Conservation (phyloP, 2,329 filamentous ascomycete species). For the Geoglossum cookeanum region DNA sequence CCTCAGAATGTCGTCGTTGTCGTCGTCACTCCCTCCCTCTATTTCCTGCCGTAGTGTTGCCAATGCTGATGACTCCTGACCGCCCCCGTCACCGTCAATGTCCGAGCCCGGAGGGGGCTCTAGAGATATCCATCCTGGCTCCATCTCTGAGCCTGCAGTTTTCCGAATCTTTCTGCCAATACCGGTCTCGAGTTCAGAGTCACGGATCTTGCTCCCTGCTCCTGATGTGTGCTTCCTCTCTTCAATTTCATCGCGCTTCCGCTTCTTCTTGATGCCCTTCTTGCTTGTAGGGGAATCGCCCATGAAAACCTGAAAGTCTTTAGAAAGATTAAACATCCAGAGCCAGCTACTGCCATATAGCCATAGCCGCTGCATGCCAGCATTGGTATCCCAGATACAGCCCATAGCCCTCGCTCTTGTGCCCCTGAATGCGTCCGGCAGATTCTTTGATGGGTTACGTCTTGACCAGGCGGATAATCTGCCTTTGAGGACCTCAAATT, state of each 20-base stretch:
- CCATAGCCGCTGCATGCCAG: conserved; percentile 48
- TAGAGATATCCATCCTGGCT: conserved; percentile 18
- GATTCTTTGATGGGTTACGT: conserved; percentile 54
- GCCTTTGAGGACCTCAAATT: conserved; percentile 63
- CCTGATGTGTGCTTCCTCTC: conserved; percentile 27
- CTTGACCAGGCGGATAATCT: conserved; percentile 70
- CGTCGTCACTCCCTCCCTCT: conserved; percentile 14
- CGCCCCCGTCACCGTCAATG: conserved; percentile 14
- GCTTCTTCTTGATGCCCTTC: conserved; percentile 18
- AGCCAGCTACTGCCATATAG: conserved; percentile 73
- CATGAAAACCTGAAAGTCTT: conserved; percentile 37
- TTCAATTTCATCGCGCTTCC: conserved; percentile 14
- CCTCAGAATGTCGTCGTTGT: conserved; percentile 9
- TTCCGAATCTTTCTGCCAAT: conserved; percentile 29
- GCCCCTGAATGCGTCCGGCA: conserved; percentile 56
- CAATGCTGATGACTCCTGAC: conserved; percentile 15
- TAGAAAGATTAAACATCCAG: conserved; percentile 75
- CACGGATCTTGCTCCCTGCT: conserved; percentile 33
- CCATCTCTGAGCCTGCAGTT: conserved; percentile 22
- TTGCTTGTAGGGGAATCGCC: conserved; percentile 7
- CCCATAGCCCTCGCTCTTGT: conserved; percentile 69
- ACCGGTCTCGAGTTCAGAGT: conserved; percentile 24
- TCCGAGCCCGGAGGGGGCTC: conserved; percentile 14
- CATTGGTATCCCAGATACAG: conserved; percentile 56
- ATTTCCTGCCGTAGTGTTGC: conserved; percentile 7